phyloP scores from a whole-genome alignment of 2,329 filamentous ascomycete genomes.

The Neoscytalidium dimidiatum region DNA sequence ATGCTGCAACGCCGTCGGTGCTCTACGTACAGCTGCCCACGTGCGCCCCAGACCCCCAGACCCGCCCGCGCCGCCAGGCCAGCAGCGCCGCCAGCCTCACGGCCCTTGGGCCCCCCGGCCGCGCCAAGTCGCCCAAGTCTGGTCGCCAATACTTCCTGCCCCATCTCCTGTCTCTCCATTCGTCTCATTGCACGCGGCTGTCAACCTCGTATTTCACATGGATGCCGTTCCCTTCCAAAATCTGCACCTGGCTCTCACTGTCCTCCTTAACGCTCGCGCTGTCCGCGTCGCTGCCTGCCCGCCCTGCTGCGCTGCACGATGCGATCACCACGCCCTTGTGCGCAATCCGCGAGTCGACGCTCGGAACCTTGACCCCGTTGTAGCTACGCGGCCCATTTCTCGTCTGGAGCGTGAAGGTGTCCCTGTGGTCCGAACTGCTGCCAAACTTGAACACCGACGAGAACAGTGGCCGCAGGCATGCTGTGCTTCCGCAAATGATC shows the following conservation, averaged over 20 bases:
- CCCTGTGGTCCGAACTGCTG: conserved; percentile 9
- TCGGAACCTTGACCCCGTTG: neutral
- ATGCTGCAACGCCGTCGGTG: neutral
- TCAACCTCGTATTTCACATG: conserved; percentile 11
- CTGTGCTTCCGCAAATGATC: conserved; percentile 31
- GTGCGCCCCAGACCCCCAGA: conserved; percentile 1
- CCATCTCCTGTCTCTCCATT: conserved; percentile 3
- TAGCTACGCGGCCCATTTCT: neutral
- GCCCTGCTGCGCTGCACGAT: neutral
- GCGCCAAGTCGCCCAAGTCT: conserved; percentile 9
- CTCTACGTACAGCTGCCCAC: neutral
- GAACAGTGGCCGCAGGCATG: conserved; percentile 36
- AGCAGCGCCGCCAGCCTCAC: neutral
- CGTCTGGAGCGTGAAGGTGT: conserved; percentile 14
- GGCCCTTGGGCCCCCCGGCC: neutral
- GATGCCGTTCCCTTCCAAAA: conserved; percentile 19
- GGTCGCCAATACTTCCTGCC: conserved; percentile 1
- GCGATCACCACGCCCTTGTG: neutral
- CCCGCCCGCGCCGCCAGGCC: neutral
- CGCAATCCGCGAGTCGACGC: conserved; percentile 10
- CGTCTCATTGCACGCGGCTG: conserved; percentile 3
- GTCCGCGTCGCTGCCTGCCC: conserved; percentile 13
- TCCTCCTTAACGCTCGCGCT: conserved; percentile 20
- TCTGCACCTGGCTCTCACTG: conserved; percentile 24
- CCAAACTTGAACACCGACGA: conserved; percentile 26